Base-by-base conservation (phyloP, 176 grass and related monocot species). In the Luzula sylvatica region DNA sequence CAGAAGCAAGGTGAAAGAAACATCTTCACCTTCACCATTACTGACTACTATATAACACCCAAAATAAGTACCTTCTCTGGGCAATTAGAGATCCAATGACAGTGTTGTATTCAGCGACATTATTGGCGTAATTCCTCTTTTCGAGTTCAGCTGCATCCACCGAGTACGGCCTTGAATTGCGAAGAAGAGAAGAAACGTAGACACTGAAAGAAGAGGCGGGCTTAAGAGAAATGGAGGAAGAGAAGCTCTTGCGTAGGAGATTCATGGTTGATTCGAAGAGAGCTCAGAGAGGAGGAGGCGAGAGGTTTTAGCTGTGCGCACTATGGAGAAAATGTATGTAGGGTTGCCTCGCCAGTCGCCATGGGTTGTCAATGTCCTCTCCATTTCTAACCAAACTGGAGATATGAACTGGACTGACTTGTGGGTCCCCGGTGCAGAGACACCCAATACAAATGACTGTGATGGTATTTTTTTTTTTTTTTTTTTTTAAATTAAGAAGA, bases 121-220 rank as follows among this genome's bases (percentile, higher is more conserved):
- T 96, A 23, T 69, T 79, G 26, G 92, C 92, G 52, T 96, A 96
- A 65, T 96, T 96, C 26, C 92, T 76, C 67, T 77, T 87, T 32
- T 43, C 58, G 71, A 82, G 82, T 46, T 96, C 81, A 16, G 76
- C 81, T 69, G 78, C 69, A 11, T 52, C 2, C 54, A 49, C 5
- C 11, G 42, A 55, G 16, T 61, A 64, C 11, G 43, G 20, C 20
- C n/a, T 41, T 9, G 42, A 53, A 14, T 26, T 19, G 22, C n/a
- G 26, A 24, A 19, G 1, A 24, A 54, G 11, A 28, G 26, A 52
- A 15, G 64, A 50, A 8, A 49, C 42, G 62, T 7, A 44, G 11
- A 11, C 46, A 25, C 23, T 19, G 45, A 74, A 68, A 78, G 23
- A 51, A 70, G 61, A 78, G 77, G 19, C 1, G 8, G 18, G 30